A percentile compares a stretch with the other conserved stretches of the same genome.
Conservation (phyloP, 1,284 basidiomycete genomes). For the Ceratobasidium sp. region DNA sequence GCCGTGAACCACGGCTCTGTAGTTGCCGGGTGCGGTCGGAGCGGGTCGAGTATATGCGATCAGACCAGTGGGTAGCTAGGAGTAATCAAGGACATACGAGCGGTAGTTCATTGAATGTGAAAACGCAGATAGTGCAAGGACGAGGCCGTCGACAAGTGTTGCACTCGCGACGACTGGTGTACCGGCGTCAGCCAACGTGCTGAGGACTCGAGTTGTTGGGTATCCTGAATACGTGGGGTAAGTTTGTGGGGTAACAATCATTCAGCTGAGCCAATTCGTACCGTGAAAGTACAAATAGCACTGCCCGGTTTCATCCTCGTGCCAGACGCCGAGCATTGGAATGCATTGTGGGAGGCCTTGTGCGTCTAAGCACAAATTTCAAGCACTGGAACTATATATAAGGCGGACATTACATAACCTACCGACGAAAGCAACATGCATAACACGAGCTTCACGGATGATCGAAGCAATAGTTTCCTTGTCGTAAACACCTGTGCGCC, state of each 20-base stretch:
- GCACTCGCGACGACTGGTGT: slow-evolving; percentile 45
- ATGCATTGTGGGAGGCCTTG: slow-evolving; percentile 45
- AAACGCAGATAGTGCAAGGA: slow-evolving; percentile 45
- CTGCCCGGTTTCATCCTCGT: slow-evolving; percentile 44
- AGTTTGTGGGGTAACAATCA: background rate
- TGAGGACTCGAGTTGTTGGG: slow-evolving; percentile 44
- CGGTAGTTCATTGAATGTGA: slow-evolving; percentile 46
- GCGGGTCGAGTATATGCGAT: slow-evolving; percentile 1
- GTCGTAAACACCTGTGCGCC: slow-evolving; percentile 25
- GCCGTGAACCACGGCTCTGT: slow-evolving; percentile 45
- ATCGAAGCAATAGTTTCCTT: slow-evolving; percentile 41
- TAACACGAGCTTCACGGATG: slow-evolving; percentile 43
- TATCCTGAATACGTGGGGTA: slow-evolving; percentile 41
- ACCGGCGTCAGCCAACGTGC: slow-evolving; percentile 43
- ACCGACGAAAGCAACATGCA: slow-evolving; percentile 44
- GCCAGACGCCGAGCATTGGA: slow-evolving; percentile 45
- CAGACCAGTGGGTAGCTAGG: too few relatives aligned
- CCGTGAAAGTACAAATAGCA: slow-evolving; percentile 44
- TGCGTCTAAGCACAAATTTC: slow-evolving; percentile 32
- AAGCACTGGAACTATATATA: background rate
- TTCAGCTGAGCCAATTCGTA: slow-evolving; percentile 4
- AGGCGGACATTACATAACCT: background rate
- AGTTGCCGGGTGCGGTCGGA: background rate
- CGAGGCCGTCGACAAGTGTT: slow-evolving; percentile 46
- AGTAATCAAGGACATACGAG: slow-evolving; percentile 13